Base-by-base conservation (phyloP, 1,284 basidiomycete genomes). In the Pholiota adiposa region DNA sequence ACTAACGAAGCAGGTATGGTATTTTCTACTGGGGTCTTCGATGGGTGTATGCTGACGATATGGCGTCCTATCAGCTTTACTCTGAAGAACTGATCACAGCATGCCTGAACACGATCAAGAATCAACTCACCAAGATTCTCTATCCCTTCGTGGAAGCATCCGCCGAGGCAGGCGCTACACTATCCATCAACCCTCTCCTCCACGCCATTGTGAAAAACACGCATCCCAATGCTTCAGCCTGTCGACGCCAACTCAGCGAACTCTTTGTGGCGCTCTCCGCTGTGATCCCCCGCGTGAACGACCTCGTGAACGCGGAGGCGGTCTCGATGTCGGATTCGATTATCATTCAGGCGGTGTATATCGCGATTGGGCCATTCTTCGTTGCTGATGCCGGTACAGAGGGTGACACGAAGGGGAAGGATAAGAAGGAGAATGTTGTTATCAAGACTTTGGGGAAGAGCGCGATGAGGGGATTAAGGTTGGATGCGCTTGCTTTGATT, bases 351-450 rank as follows among this genome's bases (percentile, higher is more conserved):
- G 88, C 90, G 0, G 93, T 97, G 3, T 98, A 96, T 73, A 89
- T 97, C 54, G 88, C 94, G 0, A 92, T 98, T 61, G 92, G 90
- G 1, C 96, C 97, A 0, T 95, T 98, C 74, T 98, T 98, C 67
- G 88, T 95, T 4, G 87, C 85, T 18, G 92, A 94, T 53, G 59
- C 61, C 16, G 71, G 72, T 31, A 71, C 74, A 29, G 83, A 87
- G 55, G 72, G 73, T 43, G 81, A 84, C 44, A 73, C 72, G 36
- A 77, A 77, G 61, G 83, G 79, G 53, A 88, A 77, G 60, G 83
- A 79, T 52, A 88, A 83, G 63, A 80, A 79, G 69, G 84, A 82
- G 49, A 84, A 77, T 56, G 75, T 83, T 1, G 80, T 89, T 1
- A 71, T 86, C 61, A 80, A 76, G 65, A 89, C 86, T 0, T 80